Conservation (phyloP, 169 alveolate genomes). For the Plasmodium adleri region DNA sequence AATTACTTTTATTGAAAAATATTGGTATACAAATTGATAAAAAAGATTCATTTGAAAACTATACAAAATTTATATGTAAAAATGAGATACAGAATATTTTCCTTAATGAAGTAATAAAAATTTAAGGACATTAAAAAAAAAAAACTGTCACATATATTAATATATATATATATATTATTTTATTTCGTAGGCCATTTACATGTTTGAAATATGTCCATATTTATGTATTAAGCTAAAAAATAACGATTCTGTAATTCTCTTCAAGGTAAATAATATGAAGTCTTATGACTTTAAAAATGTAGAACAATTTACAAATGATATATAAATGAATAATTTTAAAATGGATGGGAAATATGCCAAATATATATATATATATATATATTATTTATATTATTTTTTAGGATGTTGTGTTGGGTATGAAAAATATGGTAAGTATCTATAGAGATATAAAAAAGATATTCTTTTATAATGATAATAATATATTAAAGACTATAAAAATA, state of each 20-base stretch:
- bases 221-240: slow-evolving; percentile 37
- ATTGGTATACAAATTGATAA: slow-evolving; percentile 71
- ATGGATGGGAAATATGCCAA: neutral
- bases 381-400: slow-evolving; percentile 23
- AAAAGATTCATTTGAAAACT: slow-evolving; percentile 14
- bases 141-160: neutral
- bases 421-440: slow-evolving; percentile 32
- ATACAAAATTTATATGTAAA: slow-evolving; percentile 47
- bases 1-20: slow-evolving; percentile 36
- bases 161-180: slow-evolving; percentile 3
- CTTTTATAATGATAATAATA: slow-evolving; percentile 5
- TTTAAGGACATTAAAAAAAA: neutral
- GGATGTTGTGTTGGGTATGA: slow-evolving; percentile 51
- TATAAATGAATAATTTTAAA: too few relatives aligned
- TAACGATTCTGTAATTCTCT: slow-evolving; percentile 33
- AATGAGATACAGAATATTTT: slow-evolving; percentile 38
- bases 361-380: neutral
- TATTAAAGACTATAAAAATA: slow-evolving; percentile 22
- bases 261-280: slow-evolving; percentile 23
- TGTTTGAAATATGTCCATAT: slow-evolving; percentile 65
- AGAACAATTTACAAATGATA: too few relatives aligned
- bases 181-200: slow-evolving; percentile 49
- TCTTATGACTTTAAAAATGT: too few relatives aligned
- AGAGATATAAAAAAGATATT: slow-evolving; percentile 44
- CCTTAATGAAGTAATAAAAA: slow-evolving; percentile 39